phyloP scores from a whole-genome alignment of 768 basidiomycete genomes.

The Boletus eberwhitei region DNA sequence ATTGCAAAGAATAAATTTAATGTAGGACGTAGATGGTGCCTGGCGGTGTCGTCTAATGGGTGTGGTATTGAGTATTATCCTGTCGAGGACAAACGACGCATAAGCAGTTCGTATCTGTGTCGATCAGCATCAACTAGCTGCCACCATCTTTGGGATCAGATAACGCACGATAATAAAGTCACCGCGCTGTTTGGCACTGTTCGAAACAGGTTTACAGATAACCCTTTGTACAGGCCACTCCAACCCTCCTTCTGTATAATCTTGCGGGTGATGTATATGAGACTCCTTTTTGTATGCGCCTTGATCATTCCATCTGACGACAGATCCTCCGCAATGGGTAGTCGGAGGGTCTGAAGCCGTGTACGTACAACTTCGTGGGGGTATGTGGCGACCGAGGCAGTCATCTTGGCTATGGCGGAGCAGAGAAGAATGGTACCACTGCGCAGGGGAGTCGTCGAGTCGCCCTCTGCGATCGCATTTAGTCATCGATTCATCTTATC shows the following conservation, averaged over 20 bases:
- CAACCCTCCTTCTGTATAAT: conserved; percentile 84
- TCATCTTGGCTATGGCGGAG: conserved; percentile 94
- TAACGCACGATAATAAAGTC: conserved; percentile 65
- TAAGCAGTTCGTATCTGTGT: conserved; percentile 30
- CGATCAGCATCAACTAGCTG: neutral
- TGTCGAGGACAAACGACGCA: conserved; percentile 30
- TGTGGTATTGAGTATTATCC: conserved; percentile 15
- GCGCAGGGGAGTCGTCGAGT: conserved; percentile 29
- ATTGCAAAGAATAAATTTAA: conserved; percentile 12
- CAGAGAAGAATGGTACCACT: conserved; percentile 72
- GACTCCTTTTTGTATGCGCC: conserved; percentile 54
- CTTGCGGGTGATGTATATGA: conserved; percentile 67
- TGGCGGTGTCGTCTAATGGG: conserved; percentile 18
- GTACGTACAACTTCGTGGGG: conserved; percentile 99
- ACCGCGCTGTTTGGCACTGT: conserved; percentile 97
- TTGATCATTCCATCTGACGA: conserved; percentile 63
- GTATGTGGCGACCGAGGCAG: conserved; percentile 92
- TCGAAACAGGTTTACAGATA: conserved; percentile 90
- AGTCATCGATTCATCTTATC: neutral
- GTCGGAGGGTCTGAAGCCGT: conserved; percentile 84
- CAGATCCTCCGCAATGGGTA: conserved; percentile 56
- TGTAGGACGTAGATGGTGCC: neutral
- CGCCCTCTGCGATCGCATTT: conserved; percentile 22
- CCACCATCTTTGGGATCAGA: neutral
- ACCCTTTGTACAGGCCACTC: conserved; percentile 86